These are phyloP conservation scores for Yarrowia bubula DNA, from an alignment of 805 yeast species.

Conservation along the genomic window DNA sequence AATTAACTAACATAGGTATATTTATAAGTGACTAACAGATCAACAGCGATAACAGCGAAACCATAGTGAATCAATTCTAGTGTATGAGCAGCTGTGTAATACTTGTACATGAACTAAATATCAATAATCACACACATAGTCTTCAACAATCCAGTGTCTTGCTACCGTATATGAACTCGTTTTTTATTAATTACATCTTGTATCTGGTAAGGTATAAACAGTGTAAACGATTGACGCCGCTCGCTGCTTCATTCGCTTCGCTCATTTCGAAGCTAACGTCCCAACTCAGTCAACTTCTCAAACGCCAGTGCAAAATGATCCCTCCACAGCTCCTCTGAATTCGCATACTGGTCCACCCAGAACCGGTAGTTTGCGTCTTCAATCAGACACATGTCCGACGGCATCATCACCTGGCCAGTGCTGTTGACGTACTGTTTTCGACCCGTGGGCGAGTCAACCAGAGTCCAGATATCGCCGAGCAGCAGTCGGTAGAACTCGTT, in stretches of 20 bases:
- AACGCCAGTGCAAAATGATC: constrained; percentile 65
- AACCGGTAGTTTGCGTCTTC: constrained; percentile 56
- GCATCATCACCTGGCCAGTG: constrained; percentile 77
- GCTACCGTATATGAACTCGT: too few relatives aligned
- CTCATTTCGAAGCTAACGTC: too few relatives aligned
- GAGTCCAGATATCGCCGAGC: constrained; percentile 55
- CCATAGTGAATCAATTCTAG: not conserved
- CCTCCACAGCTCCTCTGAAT: constrained; percentile 59
- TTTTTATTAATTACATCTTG: too few relatives aligned
- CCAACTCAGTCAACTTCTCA: constrained; percentile 70
- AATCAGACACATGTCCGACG: constrained; percentile 71
- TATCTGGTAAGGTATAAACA: too few relatives aligned
- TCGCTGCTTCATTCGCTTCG: too few relatives aligned
- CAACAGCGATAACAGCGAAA: not conserved
- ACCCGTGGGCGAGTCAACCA: constrained; percentile 42
- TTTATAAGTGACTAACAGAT: not conserved
- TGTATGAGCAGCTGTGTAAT: too few relatives aligned
- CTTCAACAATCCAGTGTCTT: too few relatives aligned
- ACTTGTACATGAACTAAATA: too few relatives aligned
- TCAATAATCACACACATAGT: too few relatives aligned
- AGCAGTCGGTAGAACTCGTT: constrained; percentile 68
- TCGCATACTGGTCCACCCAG: constrained; percentile 70
- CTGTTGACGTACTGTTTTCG: constrained; percentile 48
- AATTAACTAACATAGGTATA: not conserved
- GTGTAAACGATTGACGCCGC: too few relatives aligned